Conservation (phyloP, 2,329 filamentous ascomycete species). For the Colletotrichum lindemuthianum region DNA sequence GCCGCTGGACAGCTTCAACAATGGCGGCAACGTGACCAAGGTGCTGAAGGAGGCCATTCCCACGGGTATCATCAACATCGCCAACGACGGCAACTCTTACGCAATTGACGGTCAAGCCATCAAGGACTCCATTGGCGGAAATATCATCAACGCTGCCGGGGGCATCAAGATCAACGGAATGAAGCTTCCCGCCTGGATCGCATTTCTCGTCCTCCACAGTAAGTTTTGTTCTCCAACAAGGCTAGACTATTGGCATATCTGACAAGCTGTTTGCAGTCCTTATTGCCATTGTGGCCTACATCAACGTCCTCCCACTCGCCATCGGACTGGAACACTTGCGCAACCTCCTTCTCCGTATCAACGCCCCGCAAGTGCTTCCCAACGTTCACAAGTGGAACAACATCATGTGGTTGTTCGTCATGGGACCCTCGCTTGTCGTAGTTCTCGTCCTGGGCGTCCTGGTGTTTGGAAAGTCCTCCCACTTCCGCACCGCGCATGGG, state of each 20-base stretch:
- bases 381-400: slow-evolving; percentile 40
- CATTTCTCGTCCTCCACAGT: slow-evolving; percentile 42
- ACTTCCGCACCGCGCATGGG: slow-evolving; percentile 44
- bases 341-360: slow-evolving; percentile 41
- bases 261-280: slow-evolving; percentile 35
- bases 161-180: slow-evolving; percentile 38
- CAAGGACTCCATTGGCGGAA: slow-evolving; percentile 36
- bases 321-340: slow-evolving; percentile 42
- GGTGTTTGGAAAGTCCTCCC: slow-evolving; percentile 36
- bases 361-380: slow-evolving; percentile 38
- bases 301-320: slow-evolving; percentile 42
- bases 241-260: not conserved
- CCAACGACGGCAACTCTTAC: slow-evolving; percentile 41
- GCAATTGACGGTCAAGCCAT: slow-evolving; percentile 41
- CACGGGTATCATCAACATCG: slow-evolving; percentile 40
- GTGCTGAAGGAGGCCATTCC: slow-evolving; percentile 41
- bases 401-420: slow-evolving; percentile 41
- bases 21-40: slow-evolving; percentile 23
- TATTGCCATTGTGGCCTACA: slow-evolving; percentile 40
- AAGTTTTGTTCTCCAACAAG: slow-evolving; percentile 16
- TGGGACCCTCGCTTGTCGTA: slow-evolving; percentile 40
- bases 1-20: slow-evolving; percentile 17
- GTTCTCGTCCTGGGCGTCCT: slow-evolving; percentile 43
- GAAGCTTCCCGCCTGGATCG: slow-evolving; percentile 30
- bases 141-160: slow-evolving; percentile 36